Evolutionary conservation across 2,329 filamentous ascomycete genomes (phyloP), one percentile per base, ranked within the genome.

Genomic region (Neophaeococcomyces mojaviensis): DNA sequence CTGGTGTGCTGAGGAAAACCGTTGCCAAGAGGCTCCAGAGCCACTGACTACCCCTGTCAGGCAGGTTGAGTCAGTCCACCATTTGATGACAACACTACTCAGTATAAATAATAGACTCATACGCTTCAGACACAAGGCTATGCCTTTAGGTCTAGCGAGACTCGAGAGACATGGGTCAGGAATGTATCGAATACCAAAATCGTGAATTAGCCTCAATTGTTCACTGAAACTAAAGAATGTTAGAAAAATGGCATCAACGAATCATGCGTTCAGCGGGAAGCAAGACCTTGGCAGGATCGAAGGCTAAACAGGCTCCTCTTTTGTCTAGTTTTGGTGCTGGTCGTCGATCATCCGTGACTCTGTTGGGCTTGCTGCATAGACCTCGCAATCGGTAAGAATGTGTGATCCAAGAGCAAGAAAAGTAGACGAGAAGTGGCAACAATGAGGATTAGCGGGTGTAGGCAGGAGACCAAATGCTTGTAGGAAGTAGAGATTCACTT

Each of bases 21-120:
- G 43, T 46, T 46, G 43, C 43, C 43, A 46, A 46, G 43, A 15
- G 18, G 20, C 24, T 39, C 43, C n/a, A 31, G 18, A 24, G 12
- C 18, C 10, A 24, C 24, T 28, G 10, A 6, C 7, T 26, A 28
- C 10, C 8, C 37, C 18, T 24, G 37, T 26, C 37, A 3, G 20
- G 10, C 24, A 28, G 10, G 24, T 5, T 28, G 5, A 28, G 20
- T 39, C 37, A 39, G 37, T 28, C 37, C 37, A 39, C 37, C 37
- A 20, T 5, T n/a, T 28, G 37, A 39, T 39, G 37, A 26, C 15
- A 37, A 13, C 41, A 20, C 16, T 18, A 34, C n/a, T 22, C 30
- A 31, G 12, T 33, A 20, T 18, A n/a, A 33, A 43, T 10, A 16
- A 18, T 16, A 20, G 12, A n/a, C 13, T 39, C 26, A 20, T 39